A percentile compares a stretch with the other conserved stretches of the same genome.
Evolutionary conservation across 257 asterid species (phyloP).

Genomic region (Gardenia jasminoides): DNA sequence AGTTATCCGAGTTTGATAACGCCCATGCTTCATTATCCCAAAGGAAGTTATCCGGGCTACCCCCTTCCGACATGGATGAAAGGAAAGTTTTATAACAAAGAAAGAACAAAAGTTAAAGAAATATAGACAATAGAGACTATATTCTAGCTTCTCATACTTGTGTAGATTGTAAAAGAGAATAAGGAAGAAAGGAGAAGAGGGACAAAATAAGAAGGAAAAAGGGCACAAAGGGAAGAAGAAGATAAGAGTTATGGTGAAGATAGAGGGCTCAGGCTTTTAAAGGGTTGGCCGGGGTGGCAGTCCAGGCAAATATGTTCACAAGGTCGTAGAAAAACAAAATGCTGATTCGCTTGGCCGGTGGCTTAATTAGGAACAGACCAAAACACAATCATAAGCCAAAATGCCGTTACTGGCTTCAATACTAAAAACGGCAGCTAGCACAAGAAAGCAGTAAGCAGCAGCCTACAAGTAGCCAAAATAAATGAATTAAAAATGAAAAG

Average conservation of each 20-base stretch:
- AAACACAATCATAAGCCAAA: conserved; percentile 54
- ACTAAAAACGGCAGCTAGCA: conserved; percentile 32
- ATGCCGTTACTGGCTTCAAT: conserved; percentile 54
- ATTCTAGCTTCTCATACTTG: neutral
- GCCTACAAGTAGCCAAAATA: neutral
- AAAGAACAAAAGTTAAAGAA: neutral
- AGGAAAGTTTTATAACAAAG: neutral
- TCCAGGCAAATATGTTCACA: neutral
- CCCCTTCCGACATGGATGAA: conserved; percentile 38
- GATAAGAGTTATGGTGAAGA: neutral
- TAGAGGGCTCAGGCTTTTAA: neutral
- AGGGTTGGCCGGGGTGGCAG: conserved; percentile 7
- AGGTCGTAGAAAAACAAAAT: conserved; percentile 14
- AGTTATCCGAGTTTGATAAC: conserved; percentile 28
- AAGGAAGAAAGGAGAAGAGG: neutral
- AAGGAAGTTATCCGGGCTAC: conserved; percentile 18
- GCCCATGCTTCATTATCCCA: conserved; percentile 45
- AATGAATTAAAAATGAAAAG: neutral
- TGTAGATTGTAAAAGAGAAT: neutral
- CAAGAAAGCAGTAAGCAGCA: neutral
- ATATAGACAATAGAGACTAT: neutral
- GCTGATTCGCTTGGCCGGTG: conserved; percentile 25
- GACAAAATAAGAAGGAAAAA: neutral
- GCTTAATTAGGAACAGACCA: conserved; percentile 29
- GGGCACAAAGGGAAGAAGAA: neutral